Evolutionary conservation across 345 rosid genomes (phyloP).

Genomic region (Dipteronia sinensis): DNA sequence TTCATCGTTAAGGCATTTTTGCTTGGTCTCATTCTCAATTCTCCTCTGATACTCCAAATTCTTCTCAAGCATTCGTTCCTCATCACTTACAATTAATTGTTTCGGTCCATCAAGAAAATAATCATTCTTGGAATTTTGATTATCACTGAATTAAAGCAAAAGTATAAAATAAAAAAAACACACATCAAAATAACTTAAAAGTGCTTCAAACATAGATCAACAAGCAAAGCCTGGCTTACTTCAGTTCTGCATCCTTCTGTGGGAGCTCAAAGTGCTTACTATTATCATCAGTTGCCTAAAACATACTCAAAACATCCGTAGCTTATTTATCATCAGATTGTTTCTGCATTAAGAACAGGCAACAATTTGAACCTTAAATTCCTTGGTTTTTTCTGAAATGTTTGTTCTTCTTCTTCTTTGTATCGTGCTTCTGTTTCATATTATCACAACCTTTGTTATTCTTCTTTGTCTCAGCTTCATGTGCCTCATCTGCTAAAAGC

Average conservation of each 20-base stretch:
- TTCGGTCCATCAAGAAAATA: too few relatives aligned
- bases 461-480: neutral
- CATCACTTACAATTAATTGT: too few relatives aligned
- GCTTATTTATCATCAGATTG: neutral
- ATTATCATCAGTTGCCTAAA: neutral
- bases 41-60: too few relatives aligned
- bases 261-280: neutral
- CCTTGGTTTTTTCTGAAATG: neutral
- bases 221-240: neutral
- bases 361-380: neutral
- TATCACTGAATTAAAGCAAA: too few relatives aligned
- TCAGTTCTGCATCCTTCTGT: neutral
- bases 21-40: too few relatives aligned
- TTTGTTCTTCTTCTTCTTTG: neutral
- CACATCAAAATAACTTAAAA: too few relatives aligned
- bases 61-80: too few relatives aligned
- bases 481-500: neutral
- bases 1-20: too few relatives aligned
- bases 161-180: too few relatives aligned
- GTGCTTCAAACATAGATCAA: too few relatives aligned
- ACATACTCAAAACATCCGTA: neutral
- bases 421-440: neutral
- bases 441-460: neutral
- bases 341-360: neutral
- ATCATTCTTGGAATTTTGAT: too few relatives aligned